Conservation (phyloP, 1,284 basidiomycete genomes). For the Mycena citricolor region DNA sequence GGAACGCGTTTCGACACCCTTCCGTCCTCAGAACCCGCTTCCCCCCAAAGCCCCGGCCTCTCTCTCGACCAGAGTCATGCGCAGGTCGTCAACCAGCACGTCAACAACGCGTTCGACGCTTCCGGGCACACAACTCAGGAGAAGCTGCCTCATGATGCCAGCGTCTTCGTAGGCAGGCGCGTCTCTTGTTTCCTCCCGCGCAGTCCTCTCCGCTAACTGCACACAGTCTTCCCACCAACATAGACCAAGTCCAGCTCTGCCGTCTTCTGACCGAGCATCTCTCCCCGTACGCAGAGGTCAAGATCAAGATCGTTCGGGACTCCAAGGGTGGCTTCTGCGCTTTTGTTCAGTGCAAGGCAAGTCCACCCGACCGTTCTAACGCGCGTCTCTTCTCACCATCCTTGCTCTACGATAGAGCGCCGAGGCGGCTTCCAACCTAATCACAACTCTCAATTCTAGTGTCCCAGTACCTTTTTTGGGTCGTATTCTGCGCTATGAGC, state of each 20-base stretch:
- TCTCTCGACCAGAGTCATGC: slow-evolving; percentile 12
- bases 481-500: slow-evolving; percentile 69
- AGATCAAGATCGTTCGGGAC: slow-evolving; percentile 75
- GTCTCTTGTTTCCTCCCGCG: slow-evolving; percentile 15
- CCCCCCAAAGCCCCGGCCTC: slow-evolving; percentile 31
- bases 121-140: slow-evolving; percentile 39
- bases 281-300: slow-evolving; percentile 58
- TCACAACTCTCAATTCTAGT: slow-evolving; percentile 55
- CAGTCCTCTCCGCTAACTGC: no score
- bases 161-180: slow-evolving; percentile 79
- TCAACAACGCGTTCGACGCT: slow-evolving; percentile 30
- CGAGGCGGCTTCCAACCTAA: slow-evolving; percentile 54
- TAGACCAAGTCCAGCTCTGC: slow-evolving; percentile 61
- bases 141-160: slow-evolving; percentile 67
- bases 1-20: slow-evolving; percentile 68
- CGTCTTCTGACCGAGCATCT: slow-evolving; percentile 62
- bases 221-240: slow-evolving; percentile 68
- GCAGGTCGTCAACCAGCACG: slow-evolving; percentile 22
- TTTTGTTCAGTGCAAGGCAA: slow-evolving; percentile 78
- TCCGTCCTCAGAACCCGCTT: slow-evolving; percentile 38
- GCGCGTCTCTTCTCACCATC: slow-evolving; percentile 7
- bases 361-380: no score
- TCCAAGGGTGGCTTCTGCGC: slow-evolving; percentile 73
- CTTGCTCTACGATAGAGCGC: slow-evolving; percentile 45
- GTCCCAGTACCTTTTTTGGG: slow-evolving; percentile 65